These are phyloP conservation scores for Globisporangium echinulatum DNA, from an alignment of 352 stramenopile species.

Conservation along the genomic window DNA sequence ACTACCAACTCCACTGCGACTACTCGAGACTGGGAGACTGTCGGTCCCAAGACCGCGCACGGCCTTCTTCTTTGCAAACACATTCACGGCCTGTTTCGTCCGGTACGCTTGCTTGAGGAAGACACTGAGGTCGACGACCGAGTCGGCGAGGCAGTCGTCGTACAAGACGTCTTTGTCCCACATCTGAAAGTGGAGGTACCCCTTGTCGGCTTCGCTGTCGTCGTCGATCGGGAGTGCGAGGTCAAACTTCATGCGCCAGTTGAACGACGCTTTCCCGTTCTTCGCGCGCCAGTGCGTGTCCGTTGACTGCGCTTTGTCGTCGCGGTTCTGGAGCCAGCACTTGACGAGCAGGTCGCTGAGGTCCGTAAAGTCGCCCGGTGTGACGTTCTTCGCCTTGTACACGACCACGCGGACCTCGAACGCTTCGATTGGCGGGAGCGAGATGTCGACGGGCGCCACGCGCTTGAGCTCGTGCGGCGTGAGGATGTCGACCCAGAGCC, in stretches of 20 bases:
- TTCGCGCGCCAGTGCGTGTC: constrained; percentile 94
- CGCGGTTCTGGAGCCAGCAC: constrained; percentile 77
- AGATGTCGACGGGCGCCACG: constrained; percentile 74
- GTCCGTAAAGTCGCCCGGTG: constrained; percentile 73
- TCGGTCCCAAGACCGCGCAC: constrained; percentile 34
- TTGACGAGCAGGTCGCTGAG: constrained; percentile 89
- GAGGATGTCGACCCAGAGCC: constrained; percentile 89
- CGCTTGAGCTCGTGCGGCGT: constrained; percentile 57
- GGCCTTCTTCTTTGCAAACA: constrained; percentile 68
- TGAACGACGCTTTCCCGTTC: constrained; percentile 92
- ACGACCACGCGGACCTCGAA: constrained; percentile 91
- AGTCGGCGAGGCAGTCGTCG: constrained; percentile 73
- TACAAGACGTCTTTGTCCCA: constrained; percentile 79
- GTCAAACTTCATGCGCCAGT: constrained; percentile 94
- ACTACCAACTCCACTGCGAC: constrained; percentile 1
- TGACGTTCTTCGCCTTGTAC: constrained; percentile 89
- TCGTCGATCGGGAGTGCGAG: constrained; percentile 72
- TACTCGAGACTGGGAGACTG: constrained; percentile 23
- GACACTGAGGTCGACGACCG: constrained; percentile 50
- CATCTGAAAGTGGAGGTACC: constrained; percentile 68
- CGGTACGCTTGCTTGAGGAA: constrained; percentile 72
- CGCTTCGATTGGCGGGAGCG: constrained; percentile 52
- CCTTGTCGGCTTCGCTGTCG: constrained; percentile 61
- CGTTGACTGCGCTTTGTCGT: constrained; percentile 72
- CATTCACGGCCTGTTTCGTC: constrained; percentile 55